phyloP scores from a whole-genome alignment of 2,329 filamentous ascomycete species.

The Ascocoryne sarcoides region DNA sequence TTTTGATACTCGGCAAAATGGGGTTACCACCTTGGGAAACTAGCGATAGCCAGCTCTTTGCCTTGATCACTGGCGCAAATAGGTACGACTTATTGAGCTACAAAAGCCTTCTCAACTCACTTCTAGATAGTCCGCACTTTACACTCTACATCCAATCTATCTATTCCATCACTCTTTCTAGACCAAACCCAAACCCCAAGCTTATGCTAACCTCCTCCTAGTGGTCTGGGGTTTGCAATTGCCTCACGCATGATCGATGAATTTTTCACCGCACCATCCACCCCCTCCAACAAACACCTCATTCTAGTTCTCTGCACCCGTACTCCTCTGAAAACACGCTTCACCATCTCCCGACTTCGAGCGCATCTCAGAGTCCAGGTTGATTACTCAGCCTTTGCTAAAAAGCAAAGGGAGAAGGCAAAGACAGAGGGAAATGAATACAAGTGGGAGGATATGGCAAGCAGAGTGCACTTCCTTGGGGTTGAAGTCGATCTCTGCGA shows the following conservation, averaged over 20 bases:
- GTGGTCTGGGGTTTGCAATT: slow-evolving; percentile 79
- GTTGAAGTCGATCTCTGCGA: slow-evolving; percentile 53
- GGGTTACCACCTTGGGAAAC: slow-evolving; percentile 29
- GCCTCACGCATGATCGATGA: slow-evolving; percentile 83
- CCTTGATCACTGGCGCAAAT: slow-evolving; percentile 78
- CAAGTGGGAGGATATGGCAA: slow-evolving; percentile 35
- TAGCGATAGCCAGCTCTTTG: slow-evolving; percentile 42
- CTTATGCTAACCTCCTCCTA: slow-evolving; percentile 36
- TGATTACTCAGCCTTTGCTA: slow-evolving; percentile 40
- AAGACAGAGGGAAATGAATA: slow-evolving; percentile 47
- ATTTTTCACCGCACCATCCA: slow-evolving; percentile 63
- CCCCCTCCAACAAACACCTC: slow-evolving; percentile 58
- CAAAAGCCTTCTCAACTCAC: too few species aligned
- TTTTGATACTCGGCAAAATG: too few species aligned
- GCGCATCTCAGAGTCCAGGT: slow-evolving; percentile 46
- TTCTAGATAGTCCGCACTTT: too few species aligned
- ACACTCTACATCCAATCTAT: not conserved
- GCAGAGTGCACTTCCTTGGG: slow-evolving; percentile 49
- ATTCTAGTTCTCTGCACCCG: slow-evolving; percentile 80
- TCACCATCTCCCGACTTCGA: slow-evolving; percentile 58
- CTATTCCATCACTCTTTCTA: too few species aligned
- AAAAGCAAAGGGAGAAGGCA: slow-evolving; percentile 35
- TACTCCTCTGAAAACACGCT: slow-evolving; percentile 60
- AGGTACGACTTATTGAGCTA: slow-evolving; percentile 46
- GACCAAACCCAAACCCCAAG: too few species aligned